Conservation (phyloP, 305 asterid genomes). For the Caryopteris hybrid region DNA sequence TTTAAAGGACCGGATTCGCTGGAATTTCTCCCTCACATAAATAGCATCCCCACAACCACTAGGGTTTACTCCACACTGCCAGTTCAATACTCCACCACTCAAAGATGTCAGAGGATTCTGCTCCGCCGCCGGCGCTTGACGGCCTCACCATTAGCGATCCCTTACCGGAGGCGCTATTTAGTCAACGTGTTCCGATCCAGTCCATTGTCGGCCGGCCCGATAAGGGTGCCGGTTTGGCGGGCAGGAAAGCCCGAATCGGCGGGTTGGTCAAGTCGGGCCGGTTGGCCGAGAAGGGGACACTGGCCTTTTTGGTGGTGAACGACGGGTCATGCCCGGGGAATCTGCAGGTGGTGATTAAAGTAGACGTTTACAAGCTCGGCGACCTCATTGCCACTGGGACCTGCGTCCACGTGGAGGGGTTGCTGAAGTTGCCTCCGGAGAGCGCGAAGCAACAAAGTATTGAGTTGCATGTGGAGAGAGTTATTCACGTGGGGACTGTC, state of each 20-base stretch:
- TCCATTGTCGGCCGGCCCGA: conserved; percentile 63
- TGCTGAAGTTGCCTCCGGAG: conserved; percentile 70
- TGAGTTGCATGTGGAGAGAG: conserved; percentile 63
- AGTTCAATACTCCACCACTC: background rate
- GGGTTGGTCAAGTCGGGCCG: conserved; percentile 96
- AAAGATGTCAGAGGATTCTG: conserved; percentile 40
- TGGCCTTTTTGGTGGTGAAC: conserved; percentile 81
- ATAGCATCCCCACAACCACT: background rate
- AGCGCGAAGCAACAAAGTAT: conserved; percentile 62
- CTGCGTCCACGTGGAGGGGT: conserved; percentile 70
- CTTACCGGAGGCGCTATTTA: conserved; percentile 55
- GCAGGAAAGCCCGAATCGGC: conserved; percentile 57
- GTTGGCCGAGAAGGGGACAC: conserved; percentile 73
- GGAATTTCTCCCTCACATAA: background rate
- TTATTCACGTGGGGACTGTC: conserved; percentile 68
- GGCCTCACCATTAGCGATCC: conserved; percentile 36
- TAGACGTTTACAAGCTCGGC: conserved; percentile 49
- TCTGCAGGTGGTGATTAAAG: conserved; percentile 76
- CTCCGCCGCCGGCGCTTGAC: conserved; percentile 43
- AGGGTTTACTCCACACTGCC: conserved; percentile 10
- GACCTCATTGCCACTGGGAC: conserved; percentile 81
- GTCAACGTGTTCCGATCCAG: conserved; percentile 73
- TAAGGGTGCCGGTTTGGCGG: conserved; percentile 73
- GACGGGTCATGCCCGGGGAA: conserved; percentile 83
- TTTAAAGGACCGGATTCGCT: background rate